phyloP scores from a whole-genome alignment of 345 rosid genomes.

The Acer saccharum region DNA sequence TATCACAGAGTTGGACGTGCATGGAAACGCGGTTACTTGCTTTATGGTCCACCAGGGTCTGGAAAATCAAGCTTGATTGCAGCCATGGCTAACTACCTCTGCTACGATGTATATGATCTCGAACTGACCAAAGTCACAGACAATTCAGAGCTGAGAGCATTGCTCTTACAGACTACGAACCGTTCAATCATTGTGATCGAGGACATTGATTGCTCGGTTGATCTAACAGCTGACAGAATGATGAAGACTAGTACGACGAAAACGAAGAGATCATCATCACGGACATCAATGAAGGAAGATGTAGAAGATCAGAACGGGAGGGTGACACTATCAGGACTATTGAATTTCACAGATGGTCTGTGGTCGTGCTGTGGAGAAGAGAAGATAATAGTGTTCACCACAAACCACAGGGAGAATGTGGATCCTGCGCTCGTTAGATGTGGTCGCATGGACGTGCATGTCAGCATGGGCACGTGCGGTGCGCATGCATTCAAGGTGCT shows the following conservation, averaged over 20 bases:
- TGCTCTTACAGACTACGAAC: conserved; percentile 45
- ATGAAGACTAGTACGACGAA: conserved; percentile 16
- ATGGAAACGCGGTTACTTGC: conserved; percentile 58
- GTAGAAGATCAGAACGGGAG: conserved; percentile 32
- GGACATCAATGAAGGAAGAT: neutral
- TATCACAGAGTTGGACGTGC: conserved; percentile 57
- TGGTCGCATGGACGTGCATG: conserved; percentile 56
- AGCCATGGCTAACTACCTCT: conserved; percentile 52
- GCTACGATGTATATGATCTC: conserved; percentile 56
- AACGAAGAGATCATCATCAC: conserved; percentile 21
- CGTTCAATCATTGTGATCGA: conserved; percentile 52
- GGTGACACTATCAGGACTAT: conserved; percentile 46
- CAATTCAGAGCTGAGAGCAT: conserved; percentile 51
- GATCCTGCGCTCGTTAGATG: conserved; percentile 49
- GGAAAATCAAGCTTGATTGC: conserved; percentile 58
- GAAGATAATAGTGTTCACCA: conserved; percentile 46
- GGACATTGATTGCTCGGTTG: conserved; percentile 51
- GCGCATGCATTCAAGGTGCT: conserved; percentile 42
- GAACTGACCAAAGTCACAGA: conserved; percentile 51
- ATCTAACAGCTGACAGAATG: conserved; percentile 42
- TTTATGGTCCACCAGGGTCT: conserved; percentile 54
- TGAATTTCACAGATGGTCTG: conserved; percentile 48
- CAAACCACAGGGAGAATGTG: conserved; percentile 45
- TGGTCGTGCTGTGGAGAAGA: conserved; percentile 58
- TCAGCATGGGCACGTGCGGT: conserved; percentile 44